Evolutionary conservation across 768 basidiomycete genomes (phyloP).

Genomic region (Gyrodon lividus): DNA sequence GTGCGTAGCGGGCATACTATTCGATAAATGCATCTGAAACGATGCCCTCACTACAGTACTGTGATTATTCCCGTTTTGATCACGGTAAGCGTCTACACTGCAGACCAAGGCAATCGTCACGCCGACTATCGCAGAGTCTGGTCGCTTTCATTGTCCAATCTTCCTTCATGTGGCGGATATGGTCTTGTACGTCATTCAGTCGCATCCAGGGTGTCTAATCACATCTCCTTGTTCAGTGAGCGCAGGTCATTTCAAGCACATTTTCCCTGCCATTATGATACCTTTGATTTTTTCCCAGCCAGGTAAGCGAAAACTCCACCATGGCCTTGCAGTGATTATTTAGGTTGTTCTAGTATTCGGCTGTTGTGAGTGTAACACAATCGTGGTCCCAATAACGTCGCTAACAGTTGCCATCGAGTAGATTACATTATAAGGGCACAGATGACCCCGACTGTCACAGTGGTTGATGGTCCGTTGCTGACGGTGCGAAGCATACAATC

Average conservation of each 20-base stretch:
- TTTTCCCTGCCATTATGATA: neutral
- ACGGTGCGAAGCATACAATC: neutral
- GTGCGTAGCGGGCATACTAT: neutral
- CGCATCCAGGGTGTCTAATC: neutral
- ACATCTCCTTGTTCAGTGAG: neutral
- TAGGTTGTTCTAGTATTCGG: neutral
- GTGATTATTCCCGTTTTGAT: neutral
- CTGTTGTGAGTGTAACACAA: neutral
- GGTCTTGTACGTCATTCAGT: neutral
- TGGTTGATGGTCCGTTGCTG: neutral
- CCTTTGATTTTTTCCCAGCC: neutral
- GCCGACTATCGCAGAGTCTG: neutral
- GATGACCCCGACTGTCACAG: neutral
- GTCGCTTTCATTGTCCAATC: no score
- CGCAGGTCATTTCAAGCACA: neutral
- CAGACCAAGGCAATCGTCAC: neutral
- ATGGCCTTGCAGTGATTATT: neutral
- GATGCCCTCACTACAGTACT: neutral
- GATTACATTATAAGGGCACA: neutral
- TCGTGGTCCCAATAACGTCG: neutral
- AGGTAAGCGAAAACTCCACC: neutral
- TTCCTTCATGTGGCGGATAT: no score
- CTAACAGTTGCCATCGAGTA: neutral
- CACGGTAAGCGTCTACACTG: neutral
- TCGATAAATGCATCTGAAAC: neutral